phyloP scores from a whole-genome alignment of 2,329 filamentous ascomycete species.

The Sordariomycetes sp. region DNA sequence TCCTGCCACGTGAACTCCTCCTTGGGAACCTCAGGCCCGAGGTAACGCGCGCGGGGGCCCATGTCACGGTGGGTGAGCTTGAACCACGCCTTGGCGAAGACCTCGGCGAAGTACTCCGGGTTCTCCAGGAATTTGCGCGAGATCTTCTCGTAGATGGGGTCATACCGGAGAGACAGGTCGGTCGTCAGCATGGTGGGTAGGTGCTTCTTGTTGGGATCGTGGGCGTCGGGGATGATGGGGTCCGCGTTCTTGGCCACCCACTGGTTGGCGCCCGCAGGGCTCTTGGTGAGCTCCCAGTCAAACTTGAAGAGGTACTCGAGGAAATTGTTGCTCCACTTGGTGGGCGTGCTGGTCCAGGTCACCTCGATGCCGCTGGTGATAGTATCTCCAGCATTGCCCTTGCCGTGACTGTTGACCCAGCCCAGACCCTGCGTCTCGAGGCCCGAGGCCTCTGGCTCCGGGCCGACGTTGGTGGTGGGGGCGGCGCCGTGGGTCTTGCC shows the following conservation, averaged over 20 bases:
- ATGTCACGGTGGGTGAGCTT: conserved; percentile 74
- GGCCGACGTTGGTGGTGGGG: conserved; percentile 47
- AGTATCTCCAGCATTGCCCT: conserved; percentile 57
- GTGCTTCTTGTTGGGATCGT: conserved; percentile 57
- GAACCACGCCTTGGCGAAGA: conserved; percentile 67
- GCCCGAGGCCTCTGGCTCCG: conserved; percentile 51
- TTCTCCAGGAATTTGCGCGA: conserved; percentile 55
- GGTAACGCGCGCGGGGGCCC: conserved; percentile 55
- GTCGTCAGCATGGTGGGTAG: conserved; percentile 65
- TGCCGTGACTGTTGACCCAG: conserved; percentile 51
- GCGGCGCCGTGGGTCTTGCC: conserved; percentile 72
- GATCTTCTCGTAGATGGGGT: conserved; percentile 65
- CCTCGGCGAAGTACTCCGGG: conserved; percentile 54
- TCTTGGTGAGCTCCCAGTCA: conserved; percentile 67
- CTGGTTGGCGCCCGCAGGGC: conserved; percentile 63
- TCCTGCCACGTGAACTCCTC: conserved; percentile 67
- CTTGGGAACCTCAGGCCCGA: conserved; percentile 60
- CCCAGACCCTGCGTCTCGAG: conserved; percentile 59
- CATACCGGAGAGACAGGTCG: conserved; percentile 59
- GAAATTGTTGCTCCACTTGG: conserved; percentile 63
- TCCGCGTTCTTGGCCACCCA: conserved; percentile 61
- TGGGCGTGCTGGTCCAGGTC: conserved; percentile 64
- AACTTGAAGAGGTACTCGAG: conserved; percentile 66
- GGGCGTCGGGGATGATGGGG: conserved; percentile 57
- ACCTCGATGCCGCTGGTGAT: conserved; percentile 71